These are phyloP conservation scores for Neoboletus brunneissimus DNA, from an alignment of 768 basidiomycete genomes.

Conservation along the genomic window DNA sequence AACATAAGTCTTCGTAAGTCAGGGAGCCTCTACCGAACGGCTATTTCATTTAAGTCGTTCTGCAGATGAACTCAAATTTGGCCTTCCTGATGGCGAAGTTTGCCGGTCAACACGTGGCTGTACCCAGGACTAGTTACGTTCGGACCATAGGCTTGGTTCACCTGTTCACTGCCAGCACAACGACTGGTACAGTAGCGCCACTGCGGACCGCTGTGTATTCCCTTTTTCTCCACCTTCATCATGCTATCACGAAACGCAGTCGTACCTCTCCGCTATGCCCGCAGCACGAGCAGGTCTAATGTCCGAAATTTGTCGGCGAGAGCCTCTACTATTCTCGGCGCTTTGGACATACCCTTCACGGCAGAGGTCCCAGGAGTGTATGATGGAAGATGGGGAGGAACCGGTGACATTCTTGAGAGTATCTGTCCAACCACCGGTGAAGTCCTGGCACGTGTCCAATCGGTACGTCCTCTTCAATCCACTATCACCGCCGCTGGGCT, in stretches of 20 bases:
- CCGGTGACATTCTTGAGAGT: constrained; percentile 67
- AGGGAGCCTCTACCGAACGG: no score
- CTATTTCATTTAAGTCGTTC: no score
- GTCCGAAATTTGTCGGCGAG: constrained; percentile 60
- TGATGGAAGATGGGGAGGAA: constrained; percentile 77
- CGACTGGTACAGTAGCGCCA: background rate
- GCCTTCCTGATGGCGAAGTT: background rate
- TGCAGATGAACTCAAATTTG: constrained; percentile 1
- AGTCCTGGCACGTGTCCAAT: constrained; percentile 68
- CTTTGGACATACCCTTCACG: constrained; percentile 57
- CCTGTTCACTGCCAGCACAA: background rate
- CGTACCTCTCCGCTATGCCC: constrained; percentile 8
- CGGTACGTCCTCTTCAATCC: constrained; percentile 43
- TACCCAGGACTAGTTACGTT: background rate
- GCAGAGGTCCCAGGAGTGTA: constrained; percentile 71
- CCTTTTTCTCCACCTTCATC: background rate
- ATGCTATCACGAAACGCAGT: constrained; percentile 27
- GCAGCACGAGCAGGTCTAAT: constrained; percentile 14
- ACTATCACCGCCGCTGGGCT: constrained; percentile 5
- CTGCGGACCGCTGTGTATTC: background rate
- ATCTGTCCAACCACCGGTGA: constrained; percentile 88
- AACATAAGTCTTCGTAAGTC: no score
- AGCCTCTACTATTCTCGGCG: constrained; percentile 63
- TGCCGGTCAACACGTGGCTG: constrained; percentile 19
- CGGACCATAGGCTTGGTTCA: constrained; percentile 5